Percentiles rank a stretch among this genome's conserved stretches.
Conservation (phyloP, 495 filamentous ascomycete species). For the Rhypophila decipiens region DNA sequence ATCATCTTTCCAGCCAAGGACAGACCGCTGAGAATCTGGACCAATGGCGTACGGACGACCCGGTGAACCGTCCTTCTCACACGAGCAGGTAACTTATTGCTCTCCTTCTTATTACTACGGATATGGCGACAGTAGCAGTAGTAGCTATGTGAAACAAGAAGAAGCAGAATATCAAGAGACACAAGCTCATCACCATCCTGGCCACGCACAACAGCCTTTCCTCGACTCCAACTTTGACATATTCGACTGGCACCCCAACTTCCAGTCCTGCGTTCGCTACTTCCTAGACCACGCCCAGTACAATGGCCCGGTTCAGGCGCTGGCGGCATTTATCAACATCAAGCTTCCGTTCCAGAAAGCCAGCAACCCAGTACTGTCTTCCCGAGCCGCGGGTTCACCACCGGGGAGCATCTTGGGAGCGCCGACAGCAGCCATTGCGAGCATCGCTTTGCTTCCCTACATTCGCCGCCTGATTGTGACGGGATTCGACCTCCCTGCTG, state of each 20-base stretch:
- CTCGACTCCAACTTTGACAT: constrained; percentile 61
- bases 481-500: constrained; percentile 76
- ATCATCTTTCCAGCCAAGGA: too few relatives aligned
- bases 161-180: background rate
- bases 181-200: background rate
- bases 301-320: constrained; percentile 71
- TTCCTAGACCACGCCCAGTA: constrained; percentile 93
- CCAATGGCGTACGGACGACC: constrained; percentile 20
- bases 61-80: constrained; percentile 16
- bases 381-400: constrained; percentile 22
- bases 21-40: too few relatives aligned
- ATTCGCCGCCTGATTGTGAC: constrained; percentile 86
- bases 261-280: constrained; percentile 86
- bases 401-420: constrained; percentile 18
- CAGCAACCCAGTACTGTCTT: constrained; percentile 26
- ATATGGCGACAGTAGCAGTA: too few relatives aligned
- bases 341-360: constrained; percentile 60
- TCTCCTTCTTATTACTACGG: background rate
- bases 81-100: constrained; percentile 22
- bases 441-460: constrained; percentile 76
- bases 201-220: constrained; percentile 21
- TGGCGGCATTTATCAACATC: constrained; percentile 89
- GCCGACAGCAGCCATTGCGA: constrained; percentile 1
- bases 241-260: constrained; percentile 88
- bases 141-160: background rate